These are phyloP conservation scores for Tolypocladium guangdongense DNA, from an alignment of 2,329 filamentous ascomycete species.

Conservation along the genomic window DNA sequence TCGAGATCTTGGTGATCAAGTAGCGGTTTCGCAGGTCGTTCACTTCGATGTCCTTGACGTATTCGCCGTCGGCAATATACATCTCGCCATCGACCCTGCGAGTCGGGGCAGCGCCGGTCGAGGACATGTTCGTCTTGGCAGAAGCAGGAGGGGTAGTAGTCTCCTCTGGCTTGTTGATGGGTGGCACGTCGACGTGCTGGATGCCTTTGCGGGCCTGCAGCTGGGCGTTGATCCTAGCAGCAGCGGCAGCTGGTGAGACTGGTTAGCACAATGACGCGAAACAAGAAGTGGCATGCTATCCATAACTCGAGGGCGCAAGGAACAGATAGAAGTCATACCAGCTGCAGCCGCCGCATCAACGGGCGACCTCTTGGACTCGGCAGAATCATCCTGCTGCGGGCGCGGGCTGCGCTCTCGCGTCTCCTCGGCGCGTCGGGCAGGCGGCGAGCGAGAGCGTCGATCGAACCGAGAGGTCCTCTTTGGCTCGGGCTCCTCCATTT, in stretches of 20 bases:
- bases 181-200: constrained; percentile 81
- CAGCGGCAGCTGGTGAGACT: constrained; percentile 59
- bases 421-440: constrained; percentile 53
- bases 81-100: constrained; percentile 71
- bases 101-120: constrained; percentile 21
- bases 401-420: constrained; percentile 72
- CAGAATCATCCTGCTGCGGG: constrained; percentile 27
- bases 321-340: constrained; percentile 37
- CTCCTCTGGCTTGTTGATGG: constrained; percentile 53
- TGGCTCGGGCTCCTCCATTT: constrained; percentile 66
- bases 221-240: constrained; percentile 75
- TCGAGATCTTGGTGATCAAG: constrained; percentile 90
- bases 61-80: constrained; percentile 93
- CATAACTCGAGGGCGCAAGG: no score
- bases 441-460: constrained; percentile 78
- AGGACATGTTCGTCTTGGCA: constrained; percentile 24
- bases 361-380: constrained; percentile 36
- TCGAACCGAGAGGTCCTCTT: constrained; percentile 75
- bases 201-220: constrained; percentile 80
- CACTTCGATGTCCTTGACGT: constrained; percentile 97
- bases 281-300: neutral
- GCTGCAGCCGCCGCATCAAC: constrained; percentile 67
- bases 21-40: constrained; percentile 97
- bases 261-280: constrained; percentile 4
- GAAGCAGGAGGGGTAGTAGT: constrained; percentile 15